Conservation (phyloP, 106 monocot genomes). For the Dioscorea alata region DNA sequence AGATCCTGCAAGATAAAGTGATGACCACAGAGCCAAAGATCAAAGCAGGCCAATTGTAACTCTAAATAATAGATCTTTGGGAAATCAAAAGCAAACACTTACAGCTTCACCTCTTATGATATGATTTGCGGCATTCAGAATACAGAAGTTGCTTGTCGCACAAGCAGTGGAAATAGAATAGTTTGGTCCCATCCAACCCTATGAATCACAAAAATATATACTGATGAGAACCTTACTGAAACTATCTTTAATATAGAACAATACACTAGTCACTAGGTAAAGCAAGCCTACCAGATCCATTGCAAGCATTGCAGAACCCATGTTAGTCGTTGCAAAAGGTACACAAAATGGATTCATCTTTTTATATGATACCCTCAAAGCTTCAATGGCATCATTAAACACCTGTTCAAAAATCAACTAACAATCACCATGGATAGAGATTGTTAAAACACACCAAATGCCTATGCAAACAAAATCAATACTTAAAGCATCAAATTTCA, state of each 20-base stretch:
- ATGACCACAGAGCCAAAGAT: too few relatives aligned
- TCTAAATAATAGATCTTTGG: background rate
- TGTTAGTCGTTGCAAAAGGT: slow-evolving; percentile 82
- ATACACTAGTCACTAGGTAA: background rate
- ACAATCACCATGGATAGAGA: too few relatives aligned
- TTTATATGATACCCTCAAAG: slow-evolving; percentile 72
- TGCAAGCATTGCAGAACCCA: slow-evolving; percentile 87
- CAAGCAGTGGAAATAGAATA: slow-evolving; percentile 81
- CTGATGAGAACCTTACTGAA: background rate
- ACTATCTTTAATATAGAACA: background rate
- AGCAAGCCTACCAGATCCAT: slow-evolving; percentile 61
- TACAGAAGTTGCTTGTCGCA: slow-evolving; percentile 79
- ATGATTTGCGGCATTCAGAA: slow-evolving; percentile 72
- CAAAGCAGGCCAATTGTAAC: background rate
- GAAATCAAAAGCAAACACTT: slow-evolving; percentile 12
- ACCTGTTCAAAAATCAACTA: slow-evolving; percentile 23
- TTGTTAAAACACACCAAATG: too few relatives aligned
- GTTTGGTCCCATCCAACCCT: slow-evolving; percentile 86
- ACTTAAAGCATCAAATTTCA: too few relatives aligned
- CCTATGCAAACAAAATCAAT: too few relatives aligned
- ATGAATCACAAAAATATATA: background rate
- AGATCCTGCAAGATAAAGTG: slow-evolving; percentile 51
- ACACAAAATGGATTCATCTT: slow-evolving; percentile 89
- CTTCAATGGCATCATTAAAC: slow-evolving; percentile 81
- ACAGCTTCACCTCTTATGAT: slow-evolving; percentile 75